Conservation (phyloP, 1,284 basidiomycete species). For the Dichomitus squalens region DNA sequence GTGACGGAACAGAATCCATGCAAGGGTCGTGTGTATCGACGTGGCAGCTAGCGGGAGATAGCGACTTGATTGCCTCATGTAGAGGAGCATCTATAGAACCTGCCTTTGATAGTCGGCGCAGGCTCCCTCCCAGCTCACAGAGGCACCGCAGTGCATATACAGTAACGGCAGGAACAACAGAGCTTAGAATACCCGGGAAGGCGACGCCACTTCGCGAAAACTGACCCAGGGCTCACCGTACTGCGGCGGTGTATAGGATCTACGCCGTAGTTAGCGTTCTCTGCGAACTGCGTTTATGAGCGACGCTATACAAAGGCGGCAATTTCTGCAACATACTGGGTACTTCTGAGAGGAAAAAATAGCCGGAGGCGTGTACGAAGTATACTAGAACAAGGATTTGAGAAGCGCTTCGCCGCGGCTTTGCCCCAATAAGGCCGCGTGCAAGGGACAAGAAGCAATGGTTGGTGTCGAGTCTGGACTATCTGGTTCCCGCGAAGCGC, state of each 20-base stretch:
- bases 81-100: no score
- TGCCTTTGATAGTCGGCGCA: no score
- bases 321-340: conserved; percentile 11
- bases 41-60: no score
- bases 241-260: conserved; percentile 3
- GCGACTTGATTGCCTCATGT: no score
- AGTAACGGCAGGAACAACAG: not conserved
- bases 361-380: not conserved
- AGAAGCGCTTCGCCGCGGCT: conserved; percentile 12
- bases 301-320: conserved; percentile 1
- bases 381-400: conserved; percentile 11
- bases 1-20: no score
- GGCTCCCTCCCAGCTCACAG: no score
- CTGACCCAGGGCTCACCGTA: not conserved
- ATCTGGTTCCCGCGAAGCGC: conserved; percentile 17
- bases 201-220: not conserved
- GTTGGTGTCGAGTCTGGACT: not conserved
- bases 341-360: not conserved
- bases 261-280: not conserved
- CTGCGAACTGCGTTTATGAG: conserved; percentile 7
- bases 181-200: not conserved
- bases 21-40: no score
- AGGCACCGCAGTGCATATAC: not conserved
- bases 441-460: not conserved
- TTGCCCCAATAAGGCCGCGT: conserved; percentile 11